Conservation (phyloP, 495 filamentous ascomycete genomes). For the Xylaria scruposa region DNA sequence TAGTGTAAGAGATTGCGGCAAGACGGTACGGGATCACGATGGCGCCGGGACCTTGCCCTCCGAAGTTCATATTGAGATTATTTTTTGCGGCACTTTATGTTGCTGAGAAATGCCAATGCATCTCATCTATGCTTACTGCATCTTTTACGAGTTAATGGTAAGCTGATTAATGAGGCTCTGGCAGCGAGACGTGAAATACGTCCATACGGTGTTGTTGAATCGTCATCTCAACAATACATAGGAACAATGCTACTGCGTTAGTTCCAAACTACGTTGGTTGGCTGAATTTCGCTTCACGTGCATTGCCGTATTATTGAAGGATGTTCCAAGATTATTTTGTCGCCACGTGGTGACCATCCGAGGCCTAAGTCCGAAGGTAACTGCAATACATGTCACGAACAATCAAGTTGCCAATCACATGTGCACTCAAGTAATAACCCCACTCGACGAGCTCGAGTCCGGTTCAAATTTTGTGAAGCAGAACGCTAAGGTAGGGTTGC, state of each 20-base stretch:
- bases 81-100: constrained; percentile 1
- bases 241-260: neutral
- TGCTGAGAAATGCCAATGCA: neutral
- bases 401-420: constrained; percentile 5
- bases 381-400: neutral
- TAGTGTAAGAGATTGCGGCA: neutral
- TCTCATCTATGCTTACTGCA: neutral
- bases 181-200: neutral
- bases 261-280: constrained; percentile 6
- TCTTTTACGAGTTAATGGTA: neutral
- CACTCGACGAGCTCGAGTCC: neutral
- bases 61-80: constrained; percentile 9
- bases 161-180: constrained; percentile 6
- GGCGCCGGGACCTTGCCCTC: constrained; percentile 9
- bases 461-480: constrained; percentile 3
- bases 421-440: constrained; percentile 15
- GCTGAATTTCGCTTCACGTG: neutral
- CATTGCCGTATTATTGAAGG: neutral
- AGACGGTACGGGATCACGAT: constrained; percentile 17
- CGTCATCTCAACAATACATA: neutral
- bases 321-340: neutral
- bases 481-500: constrained; percentile 22
- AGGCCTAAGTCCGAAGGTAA: neutral
- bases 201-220: neutral
- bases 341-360: constrained; percentile 24